A percentile compares a stretch with the other conserved stretches of the same genome.
phyloP scores from a whole-genome alignment of 768 basidiomycete genomes.

The Russula virescens region DNA sequence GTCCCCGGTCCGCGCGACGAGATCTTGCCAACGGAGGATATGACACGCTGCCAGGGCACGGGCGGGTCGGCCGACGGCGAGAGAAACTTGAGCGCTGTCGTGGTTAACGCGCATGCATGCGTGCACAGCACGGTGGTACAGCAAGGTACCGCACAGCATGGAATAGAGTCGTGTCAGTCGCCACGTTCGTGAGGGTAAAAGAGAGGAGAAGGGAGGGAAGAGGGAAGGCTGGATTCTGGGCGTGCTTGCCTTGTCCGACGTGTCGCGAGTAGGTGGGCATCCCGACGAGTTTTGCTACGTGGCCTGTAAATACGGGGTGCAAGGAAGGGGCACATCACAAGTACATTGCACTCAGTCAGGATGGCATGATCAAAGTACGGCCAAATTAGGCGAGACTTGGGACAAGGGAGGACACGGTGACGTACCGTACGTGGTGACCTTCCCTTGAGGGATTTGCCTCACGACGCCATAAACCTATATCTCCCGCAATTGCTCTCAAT shows the following conservation, averaged over 20 bases:
- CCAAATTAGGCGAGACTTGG: not conserved
- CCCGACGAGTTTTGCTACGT: conserved; percentile 73
- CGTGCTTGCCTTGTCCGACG: conserved; percentile 65
- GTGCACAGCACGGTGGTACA: too few relatives aligned
- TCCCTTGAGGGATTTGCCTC: conserved; percentile 58
- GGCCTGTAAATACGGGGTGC: conserved; percentile 40
- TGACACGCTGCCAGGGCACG: conserved; percentile 79
- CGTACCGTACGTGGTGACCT: conserved; percentile 73
- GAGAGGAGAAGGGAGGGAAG: not conserved
- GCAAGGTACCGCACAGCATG: too few relatives aligned
- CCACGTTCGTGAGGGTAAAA: too few relatives aligned
- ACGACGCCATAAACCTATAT: conserved; percentile 67
- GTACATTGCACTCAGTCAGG: not conserved
- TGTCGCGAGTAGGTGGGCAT: conserved; percentile 77
- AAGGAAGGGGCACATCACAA: too few relatives aligned
- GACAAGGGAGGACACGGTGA: not conserved
- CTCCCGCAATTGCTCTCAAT: not conserved
- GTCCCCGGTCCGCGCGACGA: conserved; percentile 85
- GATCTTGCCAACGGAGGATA: conserved; percentile 63
- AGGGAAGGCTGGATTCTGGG: too few relatives aligned
- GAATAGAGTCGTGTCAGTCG: too few relatives aligned
- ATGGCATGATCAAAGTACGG: not conserved
- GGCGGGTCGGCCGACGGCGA: conserved; percentile 53
- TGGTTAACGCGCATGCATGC: too few relatives aligned
- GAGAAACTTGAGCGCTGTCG: conserved; percentile 70